Evolutionary conservation across 106 monocot species (phyloP).

Genomic region (Dactylorhiza incarnata): DNA sequence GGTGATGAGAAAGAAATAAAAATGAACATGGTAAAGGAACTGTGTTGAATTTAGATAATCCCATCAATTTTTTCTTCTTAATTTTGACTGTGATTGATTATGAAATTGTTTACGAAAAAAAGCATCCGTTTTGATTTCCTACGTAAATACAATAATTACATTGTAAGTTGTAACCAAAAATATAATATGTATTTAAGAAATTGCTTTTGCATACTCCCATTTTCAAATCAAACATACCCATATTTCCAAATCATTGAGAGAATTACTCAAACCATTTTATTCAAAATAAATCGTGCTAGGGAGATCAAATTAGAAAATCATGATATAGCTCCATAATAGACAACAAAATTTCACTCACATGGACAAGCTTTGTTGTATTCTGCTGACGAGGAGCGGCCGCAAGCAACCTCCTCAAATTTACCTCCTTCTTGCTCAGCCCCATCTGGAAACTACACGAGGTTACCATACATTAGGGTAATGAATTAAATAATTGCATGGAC

Average conservation of each 20-base stretch:
- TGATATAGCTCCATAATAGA: neutral
- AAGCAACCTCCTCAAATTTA: constrained; percentile 79
- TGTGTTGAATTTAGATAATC: too few relatives aligned
- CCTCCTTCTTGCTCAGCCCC: constrained; percentile 81
- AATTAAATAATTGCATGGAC: neutral
- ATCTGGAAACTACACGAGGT: constrained; percentile 19
- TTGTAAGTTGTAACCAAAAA: too few relatives aligned
- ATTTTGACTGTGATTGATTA: too few relatives aligned
- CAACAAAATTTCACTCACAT: constrained; percentile 38
- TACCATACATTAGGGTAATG: neutral
- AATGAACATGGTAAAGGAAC: too few relatives aligned
- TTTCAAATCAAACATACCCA: too few relatives aligned
- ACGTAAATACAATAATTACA: too few relatives aligned
- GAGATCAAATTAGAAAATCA: neutral
- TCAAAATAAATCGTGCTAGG: neutral
- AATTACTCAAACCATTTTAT: neutral
- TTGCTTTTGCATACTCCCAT: too few relatives aligned
- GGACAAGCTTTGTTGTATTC: constrained; percentile 77
- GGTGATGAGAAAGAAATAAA: too few relatives aligned
- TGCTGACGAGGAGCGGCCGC: constrained; percentile 70
- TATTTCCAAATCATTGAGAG: neutral
- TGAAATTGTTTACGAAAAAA: too few relatives aligned
- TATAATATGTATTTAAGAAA: too few relatives aligned
- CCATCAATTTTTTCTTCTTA: too few relatives aligned
- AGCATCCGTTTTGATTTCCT: too few relatives aligned